phyloP scores from a whole-genome alignment of 306 rosid genomes.

The Castanea crenata region DNA sequence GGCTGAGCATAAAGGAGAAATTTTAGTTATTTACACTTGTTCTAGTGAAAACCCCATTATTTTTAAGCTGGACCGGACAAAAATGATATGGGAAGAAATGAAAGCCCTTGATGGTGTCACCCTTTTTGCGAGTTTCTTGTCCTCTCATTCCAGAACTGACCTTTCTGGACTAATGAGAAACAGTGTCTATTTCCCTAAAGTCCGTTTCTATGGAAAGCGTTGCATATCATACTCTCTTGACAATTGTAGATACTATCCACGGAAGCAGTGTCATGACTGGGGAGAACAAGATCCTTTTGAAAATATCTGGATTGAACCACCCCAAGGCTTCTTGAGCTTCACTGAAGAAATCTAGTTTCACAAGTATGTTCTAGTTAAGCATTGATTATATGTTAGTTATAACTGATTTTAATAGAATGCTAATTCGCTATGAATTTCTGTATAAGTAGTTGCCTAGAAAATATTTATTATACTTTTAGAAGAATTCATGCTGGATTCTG shows the following conservation, averaged over 20 bases:
- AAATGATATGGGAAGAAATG: slow-evolving; percentile 80
- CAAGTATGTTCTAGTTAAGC: slow-evolving; percentile 18
- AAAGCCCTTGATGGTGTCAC: slow-evolving; percentile 59
- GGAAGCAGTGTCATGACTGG: slow-evolving; percentile 86
- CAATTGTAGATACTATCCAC: slow-evolving; percentile 68
- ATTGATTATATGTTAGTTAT: slow-evolving; percentile 2
- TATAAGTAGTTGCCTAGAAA: background rate
- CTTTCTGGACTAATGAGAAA: slow-evolving; percentile 74
- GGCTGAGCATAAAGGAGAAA: slow-evolving; percentile 69
- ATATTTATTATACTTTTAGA: background rate
- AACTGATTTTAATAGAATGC: background rate
- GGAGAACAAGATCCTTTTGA: slow-evolving; percentile 84
- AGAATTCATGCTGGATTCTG: background rate
- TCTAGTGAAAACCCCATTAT: slow-evolving; percentile 73
- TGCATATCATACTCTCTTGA: slow-evolving; percentile 78
- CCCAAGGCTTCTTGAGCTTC: slow-evolving; percentile 56
- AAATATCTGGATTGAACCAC: slow-evolving; percentile 84
- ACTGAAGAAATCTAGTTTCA: slow-evolving; percentile 37
- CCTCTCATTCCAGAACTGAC: slow-evolving; percentile 66
- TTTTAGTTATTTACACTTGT: slow-evolving; percentile 74
- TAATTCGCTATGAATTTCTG: background rate
- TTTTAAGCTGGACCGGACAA: slow-evolving; percentile 58
- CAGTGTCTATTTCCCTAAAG: slow-evolving; percentile 72
- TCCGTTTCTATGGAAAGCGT: slow-evolving; percentile 77
- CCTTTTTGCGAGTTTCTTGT: slow-evolving; percentile 72